phyloP scores from a whole-genome alignment of 2,329 filamentous ascomycete genomes.

The Penicillium occitanis region DNA sequence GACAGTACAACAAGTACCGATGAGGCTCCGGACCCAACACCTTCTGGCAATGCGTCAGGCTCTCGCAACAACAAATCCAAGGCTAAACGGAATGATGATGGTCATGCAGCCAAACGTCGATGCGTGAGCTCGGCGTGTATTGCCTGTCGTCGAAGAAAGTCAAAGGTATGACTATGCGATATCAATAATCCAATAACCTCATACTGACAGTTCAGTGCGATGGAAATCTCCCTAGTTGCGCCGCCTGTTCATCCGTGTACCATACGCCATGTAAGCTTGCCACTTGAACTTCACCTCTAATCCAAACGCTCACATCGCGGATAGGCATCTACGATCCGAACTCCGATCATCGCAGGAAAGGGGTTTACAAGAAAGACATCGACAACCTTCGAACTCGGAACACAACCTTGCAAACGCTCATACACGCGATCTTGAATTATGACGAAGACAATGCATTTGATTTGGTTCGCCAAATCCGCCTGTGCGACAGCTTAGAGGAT shows the following conservation, averaged over 20 bases:
- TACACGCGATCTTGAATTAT: constrained; percentile 89
- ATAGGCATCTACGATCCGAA: constrained; percentile 94
- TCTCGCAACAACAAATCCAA: constrained; percentile 29
- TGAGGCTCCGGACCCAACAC: constrained; percentile 4
- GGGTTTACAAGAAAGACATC: constrained; percentile 91
- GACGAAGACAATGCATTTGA: constrained; percentile 80
- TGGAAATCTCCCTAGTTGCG: constrained; percentile 85
- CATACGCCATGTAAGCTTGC: constrained; percentile 41
- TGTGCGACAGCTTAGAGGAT: constrained; percentile 71
- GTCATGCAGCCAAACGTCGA: constrained; percentile 59
- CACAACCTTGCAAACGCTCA: constrained; percentile 85
- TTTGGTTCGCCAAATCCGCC: constrained; percentile 82
- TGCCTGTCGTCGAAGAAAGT: constrained; percentile 75
- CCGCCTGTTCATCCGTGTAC: constrained; percentile 94
- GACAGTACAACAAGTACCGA: constrained; percentile 18
- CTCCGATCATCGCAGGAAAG: constrained; percentile 92
- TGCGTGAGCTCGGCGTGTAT: constrained; percentile 85
- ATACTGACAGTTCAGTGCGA: constrained; percentile 61
- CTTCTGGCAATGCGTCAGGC: not conserved
- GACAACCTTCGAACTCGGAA: constrained; percentile 84
- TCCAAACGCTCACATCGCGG: constrained; percentile 23
- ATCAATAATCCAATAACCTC: not conserved
- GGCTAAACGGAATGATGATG: constrained; percentile 33
- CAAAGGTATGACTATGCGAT: constrained; percentile 54
- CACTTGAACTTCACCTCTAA: not conserved